phyloP scores from a whole-genome alignment of 164 flowering plant genomes.

The Buxus sempervirens region DNA sequence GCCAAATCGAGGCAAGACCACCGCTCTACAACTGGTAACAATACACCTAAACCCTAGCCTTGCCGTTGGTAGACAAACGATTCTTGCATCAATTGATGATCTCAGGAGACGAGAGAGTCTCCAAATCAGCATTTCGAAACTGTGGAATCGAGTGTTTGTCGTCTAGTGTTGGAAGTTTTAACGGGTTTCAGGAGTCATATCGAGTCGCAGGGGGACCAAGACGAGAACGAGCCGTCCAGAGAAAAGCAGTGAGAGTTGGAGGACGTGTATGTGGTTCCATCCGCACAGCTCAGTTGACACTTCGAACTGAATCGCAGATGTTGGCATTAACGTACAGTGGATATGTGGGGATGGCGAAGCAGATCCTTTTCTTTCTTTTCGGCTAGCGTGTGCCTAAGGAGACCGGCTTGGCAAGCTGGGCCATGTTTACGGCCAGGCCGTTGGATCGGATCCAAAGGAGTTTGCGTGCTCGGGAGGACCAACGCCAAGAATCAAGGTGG shows the following conservation, averaged over 20 bases:
- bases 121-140: slow-evolving; percentile 11
- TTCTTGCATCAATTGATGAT: slow-evolving; percentile 8
- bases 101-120: slow-evolving; percentile 7
- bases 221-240: neutral
- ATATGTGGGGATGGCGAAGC: neutral
- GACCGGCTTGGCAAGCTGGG: neutral
- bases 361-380: neutral
- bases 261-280: slow-evolving; percentile 1
- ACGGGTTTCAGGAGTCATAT: neutral
- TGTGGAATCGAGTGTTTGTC: too few relatives aligned
- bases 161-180: neutral
- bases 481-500: too few relatives aligned
- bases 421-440: neutral
- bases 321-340: neutral
- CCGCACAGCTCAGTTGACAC: neutral
- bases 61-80: neutral
- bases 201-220: neutral
- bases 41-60: slow-evolving; percentile 28
- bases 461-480: too few relatives aligned
- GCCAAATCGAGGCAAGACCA: slow-evolving; percentile 80
- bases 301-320: neutral
- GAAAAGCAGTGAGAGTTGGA: neutral
- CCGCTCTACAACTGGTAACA: slow-evolving; percentile 75
- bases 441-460: too few relatives aligned
- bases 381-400: neutral